phyloP scores from a whole-genome alignment of 2,329 filamentous ascomycete genomes.

The Pestalotiopsis sp. region DNA sequence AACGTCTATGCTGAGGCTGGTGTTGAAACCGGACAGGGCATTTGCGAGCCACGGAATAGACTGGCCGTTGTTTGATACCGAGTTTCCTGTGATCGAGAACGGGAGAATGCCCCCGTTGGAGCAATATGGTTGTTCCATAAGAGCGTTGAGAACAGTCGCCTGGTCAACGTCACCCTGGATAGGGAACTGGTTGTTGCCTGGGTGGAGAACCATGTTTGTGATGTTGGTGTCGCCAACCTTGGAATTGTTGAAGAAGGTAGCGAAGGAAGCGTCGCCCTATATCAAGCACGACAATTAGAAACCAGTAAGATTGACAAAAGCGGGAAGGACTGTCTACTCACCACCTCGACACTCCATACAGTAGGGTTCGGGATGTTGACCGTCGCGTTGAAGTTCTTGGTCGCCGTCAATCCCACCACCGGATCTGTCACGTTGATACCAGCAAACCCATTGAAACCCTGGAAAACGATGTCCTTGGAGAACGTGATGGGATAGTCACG shows the following conservation, averaged over 20 bases:
- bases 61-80: conserved; percentile 53
- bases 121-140: conserved; percentile 50
- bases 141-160: conserved; percentile 45
- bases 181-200: conserved; percentile 59
- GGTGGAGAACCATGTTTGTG: conserved; percentile 54
- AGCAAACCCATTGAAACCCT: conserved; percentile 56
- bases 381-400: conserved; percentile 63
- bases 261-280: conserved; percentile 65
- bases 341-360: conserved; percentile 64
- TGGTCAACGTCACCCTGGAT: conserved; percentile 59
- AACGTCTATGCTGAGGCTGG: conserved; percentile 56
- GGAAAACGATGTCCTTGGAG: conserved; percentile 55
- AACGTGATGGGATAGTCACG: conserved; percentile 54
- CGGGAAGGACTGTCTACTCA: conserved; percentile 36
- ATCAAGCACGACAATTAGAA: neutral
- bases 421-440: conserved; percentile 56
- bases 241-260: conserved; percentile 54
- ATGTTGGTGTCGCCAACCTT: conserved; percentile 60
- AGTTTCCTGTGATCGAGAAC: conserved; percentile 55
- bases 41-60: conserved; percentile 58
- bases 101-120: conserved; percentile 52
- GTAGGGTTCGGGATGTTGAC: conserved; percentile 67
- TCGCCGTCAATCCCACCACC: conserved; percentile 44
- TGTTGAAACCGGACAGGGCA: conserved; percentile 53
- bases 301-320: neutral